phyloP scores from a whole-genome alignment of 352 stramenopile genomes.

The Phytophthora sp. region DNA sequence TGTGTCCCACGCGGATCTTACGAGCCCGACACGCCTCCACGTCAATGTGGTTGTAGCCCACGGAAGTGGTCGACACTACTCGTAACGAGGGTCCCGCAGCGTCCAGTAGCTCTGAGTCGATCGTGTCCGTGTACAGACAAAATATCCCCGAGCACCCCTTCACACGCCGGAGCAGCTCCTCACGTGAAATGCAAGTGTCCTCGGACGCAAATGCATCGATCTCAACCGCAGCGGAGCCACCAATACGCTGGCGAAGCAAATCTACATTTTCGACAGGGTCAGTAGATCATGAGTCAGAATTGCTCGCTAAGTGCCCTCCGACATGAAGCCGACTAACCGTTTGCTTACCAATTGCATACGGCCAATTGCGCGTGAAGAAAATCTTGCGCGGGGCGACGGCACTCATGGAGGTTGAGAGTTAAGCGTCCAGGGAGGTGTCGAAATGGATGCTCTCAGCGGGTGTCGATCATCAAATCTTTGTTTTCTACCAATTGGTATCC shows the following conservation, averaged over 20 bases:
- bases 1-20: constrained; percentile 81
- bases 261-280: constrained; percentile 1
- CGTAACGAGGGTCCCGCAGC: constrained; percentile 53
- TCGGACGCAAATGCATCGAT: constrained; percentile 36
- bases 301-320: no score
- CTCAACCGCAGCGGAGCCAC: constrained; percentile 11
- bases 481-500: constrained; percentile 31
- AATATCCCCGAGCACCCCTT: constrained; percentile 53
- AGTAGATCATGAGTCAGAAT: no score
- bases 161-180: constrained; percentile 53
- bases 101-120: constrained; percentile 66
- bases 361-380: constrained; percentile 72
- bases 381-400: constrained; percentile 36
- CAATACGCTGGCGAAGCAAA: constrained; percentile 23
- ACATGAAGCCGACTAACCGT: no score
- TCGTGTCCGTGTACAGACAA: constrained; percentile 68
- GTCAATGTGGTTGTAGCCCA: constrained; percentile 92
- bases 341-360: constrained; percentile 59
- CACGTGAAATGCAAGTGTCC: constrained; percentile 39
- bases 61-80: constrained; percentile 83
- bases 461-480: constrained; percentile 15
- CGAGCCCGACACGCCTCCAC: constrained; percentile 67
- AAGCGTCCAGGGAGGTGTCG: background rate
- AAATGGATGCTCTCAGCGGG: constrained; percentile 1
- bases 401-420: constrained; percentile 10